These are phyloP conservation scores for Geranomyces variabilis DNA, from an alignment of 192 early-diverging fungal genomes.

Conservation along the genomic window DNA sequence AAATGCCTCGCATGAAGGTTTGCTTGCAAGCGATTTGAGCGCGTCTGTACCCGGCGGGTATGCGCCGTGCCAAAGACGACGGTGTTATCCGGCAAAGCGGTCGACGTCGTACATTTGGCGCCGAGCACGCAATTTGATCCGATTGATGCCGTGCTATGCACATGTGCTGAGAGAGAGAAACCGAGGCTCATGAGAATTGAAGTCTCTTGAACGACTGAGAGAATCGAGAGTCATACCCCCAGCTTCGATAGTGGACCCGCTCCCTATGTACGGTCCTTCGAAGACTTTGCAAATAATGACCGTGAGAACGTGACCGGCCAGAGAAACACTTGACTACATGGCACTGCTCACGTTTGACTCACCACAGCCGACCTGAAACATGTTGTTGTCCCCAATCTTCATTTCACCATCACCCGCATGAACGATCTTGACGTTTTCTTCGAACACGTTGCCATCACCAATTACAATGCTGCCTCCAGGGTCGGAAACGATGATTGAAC, in stretches of 20 bases:
- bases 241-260: constrained; percentile 66
- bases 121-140: constrained; percentile 76
- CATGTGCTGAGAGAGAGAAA: background rate
- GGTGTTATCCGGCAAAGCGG: constrained; percentile 62
- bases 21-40: constrained; percentile 48
- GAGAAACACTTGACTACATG: too few relatives aligned
- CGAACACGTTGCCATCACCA: constrained; percentile 74
- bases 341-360: too few relatives aligned
- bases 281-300: constrained; percentile 57
- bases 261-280: constrained; percentile 68
- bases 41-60: constrained; percentile 56
- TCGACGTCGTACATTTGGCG: constrained; percentile 63
- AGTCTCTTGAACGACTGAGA: background rate
- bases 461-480: constrained; percentile 67
- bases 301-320: too few relatives aligned
- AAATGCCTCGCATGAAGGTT: constrained; percentile 67
- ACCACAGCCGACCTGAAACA: constrained; percentile 76
- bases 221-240: constrained; percentile 48
- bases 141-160: constrained; percentile 51
- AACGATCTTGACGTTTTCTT: constrained; percentile 71
- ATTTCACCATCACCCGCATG: constrained; percentile 55
- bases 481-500: constrained; percentile 66
- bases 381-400: constrained; percentile 72
- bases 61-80: constrained; percentile 67
- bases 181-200: background rate